Conservation (phyloP, 148 eudicot genomes). For the Camellia lanceoleosa region DNA sequence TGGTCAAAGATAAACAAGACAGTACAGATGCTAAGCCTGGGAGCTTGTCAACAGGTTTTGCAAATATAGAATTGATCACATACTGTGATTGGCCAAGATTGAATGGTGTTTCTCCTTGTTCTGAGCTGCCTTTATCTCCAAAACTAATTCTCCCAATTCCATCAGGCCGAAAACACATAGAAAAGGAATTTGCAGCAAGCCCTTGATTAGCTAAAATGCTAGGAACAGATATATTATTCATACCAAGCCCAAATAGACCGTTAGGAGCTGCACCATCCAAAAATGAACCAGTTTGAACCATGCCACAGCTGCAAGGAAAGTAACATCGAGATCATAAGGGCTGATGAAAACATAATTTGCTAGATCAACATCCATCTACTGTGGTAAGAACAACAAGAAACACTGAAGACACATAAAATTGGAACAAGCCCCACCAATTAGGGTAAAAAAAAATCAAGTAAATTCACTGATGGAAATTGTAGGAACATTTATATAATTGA, state of each 20-base stretch:
- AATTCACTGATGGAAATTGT: neutral
- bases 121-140: slow-evolving; percentile 81
- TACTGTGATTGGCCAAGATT: slow-evolving; percentile 71
- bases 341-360: too few species aligned
- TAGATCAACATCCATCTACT: too few species aligned
- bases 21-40: neutral
- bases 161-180: slow-evolving; percentile 92
- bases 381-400: slow-evolving; percentile 36
- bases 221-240: slow-evolving; percentile 89
- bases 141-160: slow-evolving; percentile 88
- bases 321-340: too few species aligned
- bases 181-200: slow-evolving; percentile 74
- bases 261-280: too few species aligned
- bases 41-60: slow-evolving; percentile 13
- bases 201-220: slow-evolving; percentile 80
- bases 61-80: slow-evolving; percentile 34
- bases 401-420: too few species aligned
- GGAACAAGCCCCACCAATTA: too few species aligned
- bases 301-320: too few species aligned
- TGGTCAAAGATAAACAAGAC: neutral
- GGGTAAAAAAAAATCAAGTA: too few species aligned
- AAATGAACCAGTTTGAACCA: too few species aligned
- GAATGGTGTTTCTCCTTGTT: slow-evolving; percentile 75
- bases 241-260: too few species aligned
- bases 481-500: too few species aligned